Conservation (phyloP, 2,329 filamentous ascomycete genomes). For the Thelonectria blattea region DNA sequence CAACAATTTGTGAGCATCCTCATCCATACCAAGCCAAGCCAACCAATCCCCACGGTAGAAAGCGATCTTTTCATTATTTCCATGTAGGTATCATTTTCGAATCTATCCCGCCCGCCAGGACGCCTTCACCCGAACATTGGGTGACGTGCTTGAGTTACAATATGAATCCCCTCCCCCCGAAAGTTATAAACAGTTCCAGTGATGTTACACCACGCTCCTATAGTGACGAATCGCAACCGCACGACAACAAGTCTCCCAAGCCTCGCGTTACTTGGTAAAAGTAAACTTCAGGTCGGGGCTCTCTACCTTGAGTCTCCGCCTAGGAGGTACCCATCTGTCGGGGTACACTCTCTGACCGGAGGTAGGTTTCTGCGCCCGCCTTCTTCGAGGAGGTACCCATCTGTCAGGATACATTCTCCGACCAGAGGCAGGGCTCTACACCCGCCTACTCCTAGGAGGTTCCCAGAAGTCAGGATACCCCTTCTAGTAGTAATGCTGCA, state of each 20-base stretch:
- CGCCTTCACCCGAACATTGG: conserved; percentile 26
- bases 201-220: too few relatives aligned
- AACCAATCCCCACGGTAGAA: too few relatives aligned
- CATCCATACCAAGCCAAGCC: neutral
- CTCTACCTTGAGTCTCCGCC: too few relatives aligned
- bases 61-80: neutral
- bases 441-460: neutral
- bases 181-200: neutral
- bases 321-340: too few relatives aligned
- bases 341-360: too few relatives aligned
- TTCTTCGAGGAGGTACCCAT: neutral
- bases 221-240: too few relatives aligned
- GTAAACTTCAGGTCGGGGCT: too few relatives aligned
- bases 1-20: conserved; percentile 1
- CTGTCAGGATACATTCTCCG: too few relatives aligned
- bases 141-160: conserved; percentile 12
- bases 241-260: too few relatives aligned
- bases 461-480: conserved; percentile 18
- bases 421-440: neutral
- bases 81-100: conserved; percentile 21
- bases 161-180: neutral
- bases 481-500: conserved; percentile 39
- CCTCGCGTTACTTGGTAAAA: too few relatives aligned
- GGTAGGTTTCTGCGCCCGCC: neutral
- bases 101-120: conserved; percentile 16